Evolutionary conservation across 257 asterid genomes (phyloP).

Genomic region (Solanum habrochaites): DNA sequence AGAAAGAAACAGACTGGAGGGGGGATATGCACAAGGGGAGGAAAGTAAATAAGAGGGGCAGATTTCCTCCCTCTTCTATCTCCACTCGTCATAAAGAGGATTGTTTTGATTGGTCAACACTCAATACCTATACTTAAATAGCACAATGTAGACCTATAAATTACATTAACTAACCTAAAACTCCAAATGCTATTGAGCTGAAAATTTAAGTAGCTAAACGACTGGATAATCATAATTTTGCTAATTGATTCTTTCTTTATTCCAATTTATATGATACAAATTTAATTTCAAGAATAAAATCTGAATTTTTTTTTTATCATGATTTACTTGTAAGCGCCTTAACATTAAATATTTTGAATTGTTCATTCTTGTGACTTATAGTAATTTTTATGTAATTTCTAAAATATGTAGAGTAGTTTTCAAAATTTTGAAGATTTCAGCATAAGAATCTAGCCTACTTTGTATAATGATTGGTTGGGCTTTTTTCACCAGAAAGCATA

Average conservation of each 20-base stretch:
- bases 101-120: neutral
- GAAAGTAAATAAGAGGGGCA: too few species aligned
- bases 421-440: neutral
- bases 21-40: too few species aligned
- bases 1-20: too few species aligned
- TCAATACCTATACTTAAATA: neutral
- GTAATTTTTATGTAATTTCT: too few species aligned
- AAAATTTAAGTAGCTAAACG: neutral
- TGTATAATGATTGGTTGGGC: neutral
- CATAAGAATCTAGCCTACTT: neutral
- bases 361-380: neutral
- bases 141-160: neutral
- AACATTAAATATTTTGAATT: too few species aligned
- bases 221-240: neutral
- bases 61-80: too few species aligned
- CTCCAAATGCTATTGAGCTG: neutral
- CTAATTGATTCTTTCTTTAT: neutral
- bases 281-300: too few species aligned
- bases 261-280: too few species aligned
- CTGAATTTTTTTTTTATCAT: neutral
- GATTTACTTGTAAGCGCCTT: neutral
- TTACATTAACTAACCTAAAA: neutral
- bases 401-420: too few species aligned
- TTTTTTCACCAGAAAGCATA: neutral
- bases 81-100: too few species aligned